Conservation (phyloP, 306 rosid species). For the Cicer cuneatum region DNA sequence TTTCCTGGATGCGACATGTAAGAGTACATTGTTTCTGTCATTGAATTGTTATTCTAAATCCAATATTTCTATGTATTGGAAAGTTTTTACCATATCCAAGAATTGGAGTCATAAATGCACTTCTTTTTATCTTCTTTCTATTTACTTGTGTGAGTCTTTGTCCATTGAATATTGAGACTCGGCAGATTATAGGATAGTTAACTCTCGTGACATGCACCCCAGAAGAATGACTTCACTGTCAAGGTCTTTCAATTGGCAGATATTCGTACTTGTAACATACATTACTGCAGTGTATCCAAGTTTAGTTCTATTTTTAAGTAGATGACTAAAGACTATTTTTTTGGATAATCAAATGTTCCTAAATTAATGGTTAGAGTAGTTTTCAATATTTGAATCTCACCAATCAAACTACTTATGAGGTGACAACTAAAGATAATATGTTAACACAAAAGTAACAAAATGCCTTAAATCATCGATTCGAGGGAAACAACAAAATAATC, state of each 20-base stretch:
- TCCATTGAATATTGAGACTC: conserved; percentile 14
- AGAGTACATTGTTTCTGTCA: conserved; percentile 23
- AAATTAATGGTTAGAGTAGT: too few species aligned
- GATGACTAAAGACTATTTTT: too few species aligned
- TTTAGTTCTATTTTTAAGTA: not conserved
- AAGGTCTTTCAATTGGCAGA: conserved; percentile 1
- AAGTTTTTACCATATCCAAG: conserved; percentile 2
- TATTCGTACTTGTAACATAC: conserved; percentile 6
- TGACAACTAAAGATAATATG: too few species aligned
- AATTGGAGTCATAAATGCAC: conserved; percentile 22
- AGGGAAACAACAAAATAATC: too few species aligned
- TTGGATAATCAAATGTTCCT: too few species aligned
- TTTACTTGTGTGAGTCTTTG: not conserved
- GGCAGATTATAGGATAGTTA: not conserved
- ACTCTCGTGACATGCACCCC: conserved; percentile 17
- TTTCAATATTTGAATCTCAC: too few species aligned
- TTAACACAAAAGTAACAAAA: too few species aligned
- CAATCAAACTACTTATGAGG: too few species aligned
- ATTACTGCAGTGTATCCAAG: not conserved
- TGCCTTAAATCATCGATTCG: too few species aligned
- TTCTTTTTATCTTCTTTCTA: not conserved
- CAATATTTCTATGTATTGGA: conserved; percentile 1
- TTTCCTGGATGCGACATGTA: not conserved
- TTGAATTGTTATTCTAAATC: conserved; percentile 12
- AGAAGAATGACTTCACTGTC: conserved; percentile 20